Base-by-base conservation (phyloP, 1,139 yeast genomes). In the Yamadazyma jaroonii region DNA sequence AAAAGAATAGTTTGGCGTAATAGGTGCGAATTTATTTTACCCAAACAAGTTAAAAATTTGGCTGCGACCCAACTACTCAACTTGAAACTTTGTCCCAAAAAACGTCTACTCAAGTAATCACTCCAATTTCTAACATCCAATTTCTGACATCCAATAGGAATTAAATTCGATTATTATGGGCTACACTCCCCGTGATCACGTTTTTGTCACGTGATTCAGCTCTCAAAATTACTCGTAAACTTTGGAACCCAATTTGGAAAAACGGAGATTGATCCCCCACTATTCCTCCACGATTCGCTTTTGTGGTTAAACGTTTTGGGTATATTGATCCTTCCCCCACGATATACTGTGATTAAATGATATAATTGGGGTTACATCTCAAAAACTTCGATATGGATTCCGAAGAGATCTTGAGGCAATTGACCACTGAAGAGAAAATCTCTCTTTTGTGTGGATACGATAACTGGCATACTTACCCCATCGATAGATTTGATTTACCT, bases 381-480 rank as follows among this genome's bases (percentile, higher is more conserved):
- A 4, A 5, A 5, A 23, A 8, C 13, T 9, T 7, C 13, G n/a
- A 10, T 14, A 32, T 32, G 29, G 72, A 77, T 50, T 62, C 76
- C 42, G 81, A 77, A 37, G 47, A 61, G 15, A 46, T 69, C 6
- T 50, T 77, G 27, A 40, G 50, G 6, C 47, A 75, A 53, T 60
- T 78, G 43, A 67, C 77, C 7, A 44, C 61, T 6, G 57, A 59
- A n/a, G 81, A 78, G 50, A 78, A 78, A 50, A 58, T 72, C 48
- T 48, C 60, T 7, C 62, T 78, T 31, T 49, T 74, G 32, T 62
- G 77, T 13, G 80, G 79, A 25, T 55, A 58, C 40, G 79, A 76
- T 52, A 62, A 63, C 50, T 79, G 84, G 84, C 80, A 75, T 50
- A 77, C 84, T 1, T 55, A 53, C 28, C 59, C 72, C 3, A 57